Evolutionary conservation across 129 eudicot genomes (phyloP), one percentile per base, ranked within the genome.

Genomic region (Helichrysum umbraculigerum): DNA sequence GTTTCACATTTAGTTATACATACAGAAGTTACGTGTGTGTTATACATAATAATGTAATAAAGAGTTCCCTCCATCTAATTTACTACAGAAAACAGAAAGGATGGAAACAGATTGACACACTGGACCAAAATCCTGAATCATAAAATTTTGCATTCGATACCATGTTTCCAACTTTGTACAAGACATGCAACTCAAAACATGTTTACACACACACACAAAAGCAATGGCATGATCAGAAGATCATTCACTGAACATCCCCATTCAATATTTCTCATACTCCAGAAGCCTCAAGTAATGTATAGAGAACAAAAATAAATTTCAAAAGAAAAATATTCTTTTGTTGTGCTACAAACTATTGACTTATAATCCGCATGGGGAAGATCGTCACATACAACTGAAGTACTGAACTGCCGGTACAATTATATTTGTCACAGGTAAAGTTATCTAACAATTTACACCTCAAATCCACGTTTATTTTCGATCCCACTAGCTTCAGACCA

Each of bases 101-200:
- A 10, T 25, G 35, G 10, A 17, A 59, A 2, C 35, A 69, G 12
- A 67, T 15, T 19, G 51, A 19, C 32, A 72, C 10, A 61, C 11
- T 20, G 1, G 30, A 68, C 12, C 35, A 17, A 42, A 21, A 68
- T 42, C 42, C 59, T 35, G 12, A 19, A 72, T 34, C 34, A 57
- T 15, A 56, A 8, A 54, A 72, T 19, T 21, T 7, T 71, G 58
- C 25, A 52, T 29, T 32, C 0, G 25, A 32, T 42, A 51, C 44
- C 33, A 52, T 52, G 30, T 52, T 51, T 73, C 57, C 56, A 34
- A 41, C 54, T 20, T 33, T 28, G 21, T 51, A 33, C 50, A 10
- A 57, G 21, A 58, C 37, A 73, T 73, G 77, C 52, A 58, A 58
- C n/a, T 72, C 35, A n/a, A 15, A 73, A 52, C 20, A 25, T 19